Evolutionary conservation across 768 basidiomycete genomes (phyloP).

Genomic region (Hericium erinaceus): DNA sequence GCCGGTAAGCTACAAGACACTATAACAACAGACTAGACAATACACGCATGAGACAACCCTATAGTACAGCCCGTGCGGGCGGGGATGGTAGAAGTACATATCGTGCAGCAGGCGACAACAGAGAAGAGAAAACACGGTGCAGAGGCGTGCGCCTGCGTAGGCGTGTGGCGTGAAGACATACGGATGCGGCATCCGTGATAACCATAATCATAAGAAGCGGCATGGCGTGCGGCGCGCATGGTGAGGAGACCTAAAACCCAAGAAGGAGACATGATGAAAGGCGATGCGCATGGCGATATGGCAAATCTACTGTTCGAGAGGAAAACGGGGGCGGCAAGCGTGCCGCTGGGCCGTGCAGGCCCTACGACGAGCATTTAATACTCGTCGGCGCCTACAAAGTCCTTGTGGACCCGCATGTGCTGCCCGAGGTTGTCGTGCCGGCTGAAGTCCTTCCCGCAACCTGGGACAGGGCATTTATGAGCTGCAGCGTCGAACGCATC

Average conservation of each 20-base stretch:
- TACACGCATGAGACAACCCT: too few relatives aligned
- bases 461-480: conserved; percentile 70
- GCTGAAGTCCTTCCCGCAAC: conserved; percentile 78
- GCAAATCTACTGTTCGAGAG: background rate
- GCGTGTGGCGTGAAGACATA: background rate
- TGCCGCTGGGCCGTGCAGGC: background rate
- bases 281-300: background rate
- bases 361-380: conserved; percentile 1
- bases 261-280: background rate
- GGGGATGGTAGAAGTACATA: conserved; percentile 13
- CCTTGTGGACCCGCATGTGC: conserved; percentile 75
- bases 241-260: background rate
- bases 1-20: too few relatives aligned
- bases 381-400: conserved; percentile 11
- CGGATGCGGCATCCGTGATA: too few relatives aligned
- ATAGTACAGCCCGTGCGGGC: too few relatives aligned
- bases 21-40: too few relatives aligned
- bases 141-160: background rate
- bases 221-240: background rate
- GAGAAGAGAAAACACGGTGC: background rate
- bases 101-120: background rate
- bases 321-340: background rate
- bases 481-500: conserved; percentile 34
- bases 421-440: conserved; percentile 84
- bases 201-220: background rate